Percentiles rank a stretch among this genome's conserved stretches.
Conservation (phyloP, 2,329 filamentous ascomycete genomes). For the Diplodia sapinea region DNA sequence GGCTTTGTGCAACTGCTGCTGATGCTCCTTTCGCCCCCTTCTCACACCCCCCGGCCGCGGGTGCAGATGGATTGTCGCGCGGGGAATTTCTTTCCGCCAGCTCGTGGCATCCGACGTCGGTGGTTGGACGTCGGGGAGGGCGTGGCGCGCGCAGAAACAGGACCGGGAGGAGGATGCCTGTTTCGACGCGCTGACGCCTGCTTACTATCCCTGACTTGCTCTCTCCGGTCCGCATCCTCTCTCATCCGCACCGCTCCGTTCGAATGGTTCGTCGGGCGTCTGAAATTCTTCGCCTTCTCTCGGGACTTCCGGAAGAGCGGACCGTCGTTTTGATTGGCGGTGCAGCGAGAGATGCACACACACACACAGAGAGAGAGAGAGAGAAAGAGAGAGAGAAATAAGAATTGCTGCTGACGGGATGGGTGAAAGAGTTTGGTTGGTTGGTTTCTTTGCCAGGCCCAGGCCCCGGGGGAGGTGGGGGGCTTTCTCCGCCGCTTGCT, state of each 20-base stretch:
- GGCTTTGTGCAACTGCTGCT: not conserved
- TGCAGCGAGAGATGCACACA: not conserved
- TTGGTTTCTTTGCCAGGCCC: not conserved
- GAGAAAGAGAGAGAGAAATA: not conserved
- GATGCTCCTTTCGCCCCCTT: not conserved
- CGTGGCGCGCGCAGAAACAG: too few species aligned
- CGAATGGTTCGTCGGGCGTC: not conserved
- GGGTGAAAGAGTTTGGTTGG: not conserved
- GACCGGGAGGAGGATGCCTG: not conserved
- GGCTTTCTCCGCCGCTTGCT: not conserved
- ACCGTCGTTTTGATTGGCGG: not conserved
- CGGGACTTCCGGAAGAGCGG: not conserved
- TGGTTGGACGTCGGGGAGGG: too few species aligned
- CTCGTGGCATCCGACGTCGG: not conserved
- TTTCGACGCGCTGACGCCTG: conserved; percentile 6
- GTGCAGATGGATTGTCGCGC: not conserved
- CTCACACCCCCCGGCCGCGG: not conserved
- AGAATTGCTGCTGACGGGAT: not conserved
- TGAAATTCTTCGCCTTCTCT: not conserved
- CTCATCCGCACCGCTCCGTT: not conserved
- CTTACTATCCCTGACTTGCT: conserved; percentile 16
- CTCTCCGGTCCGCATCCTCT: not conserved
- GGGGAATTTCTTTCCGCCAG: not conserved
- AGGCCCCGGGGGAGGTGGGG: not conserved
- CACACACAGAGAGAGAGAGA: not conserved